Evolutionary conservation across 2,329 filamentous ascomycete genomes (phyloP).

Genomic region (Diaporthe vaccinii): DNA sequence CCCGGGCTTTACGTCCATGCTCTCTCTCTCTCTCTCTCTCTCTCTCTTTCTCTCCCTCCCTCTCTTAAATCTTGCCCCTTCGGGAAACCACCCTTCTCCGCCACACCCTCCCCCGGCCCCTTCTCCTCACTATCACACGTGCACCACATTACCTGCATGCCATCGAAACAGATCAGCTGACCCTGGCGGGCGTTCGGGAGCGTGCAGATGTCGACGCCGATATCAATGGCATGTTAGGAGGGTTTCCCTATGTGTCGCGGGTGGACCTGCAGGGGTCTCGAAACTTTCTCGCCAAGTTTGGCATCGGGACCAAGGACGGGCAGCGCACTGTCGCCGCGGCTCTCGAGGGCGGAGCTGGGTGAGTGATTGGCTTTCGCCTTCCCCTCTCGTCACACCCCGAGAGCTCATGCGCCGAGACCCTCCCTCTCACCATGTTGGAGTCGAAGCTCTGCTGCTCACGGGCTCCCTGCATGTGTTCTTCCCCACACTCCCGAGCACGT

Average conservation of each 20-base stretch:
- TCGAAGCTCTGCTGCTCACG: neutral
- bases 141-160: neutral
- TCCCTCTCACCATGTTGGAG: neutral
- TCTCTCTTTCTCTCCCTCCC: neutral
- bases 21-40: neutral
- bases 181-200: neutral
- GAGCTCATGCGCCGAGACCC: slow-evolving; percentile 29
- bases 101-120: neutral
- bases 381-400: slow-evolving; percentile 13
- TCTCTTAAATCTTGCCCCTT: neutral
- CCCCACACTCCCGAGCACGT: neutral
- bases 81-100: neutral
- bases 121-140: neutral
- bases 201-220: slow-evolving; percentile 52
- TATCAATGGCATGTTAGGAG: slow-evolving; percentile 84
- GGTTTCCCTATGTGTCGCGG: slow-evolving; percentile 73
- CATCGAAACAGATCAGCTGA: slow-evolving; percentile 21
- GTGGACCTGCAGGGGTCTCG: slow-evolving; percentile 79
- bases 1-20: neutral
- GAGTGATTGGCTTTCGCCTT: slow-evolving; percentile 43
- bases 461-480: neutral
- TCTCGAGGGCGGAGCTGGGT: slow-evolving; percentile 59
- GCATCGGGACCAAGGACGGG: slow-evolving; percentile 56
- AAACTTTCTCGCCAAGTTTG: slow-evolving; percentile 79
- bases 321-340: slow-evolving; percentile 47